A percentile compares a stretch with the other conserved stretches of the same genome.
Conservation (phyloP, 768 basidiomycete genomes). For the Panellus pusillus region DNA sequence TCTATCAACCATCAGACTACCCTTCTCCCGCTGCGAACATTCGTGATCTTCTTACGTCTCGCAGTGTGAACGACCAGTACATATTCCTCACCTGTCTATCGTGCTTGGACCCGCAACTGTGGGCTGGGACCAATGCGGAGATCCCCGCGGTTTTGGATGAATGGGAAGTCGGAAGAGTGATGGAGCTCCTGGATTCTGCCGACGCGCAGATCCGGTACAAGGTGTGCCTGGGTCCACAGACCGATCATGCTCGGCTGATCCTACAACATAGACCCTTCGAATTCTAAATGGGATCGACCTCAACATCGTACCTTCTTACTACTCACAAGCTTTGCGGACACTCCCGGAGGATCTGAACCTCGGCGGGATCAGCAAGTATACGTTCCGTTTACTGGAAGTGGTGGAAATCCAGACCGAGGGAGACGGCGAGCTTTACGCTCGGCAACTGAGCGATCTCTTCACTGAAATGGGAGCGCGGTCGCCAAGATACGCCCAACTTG, state of each 20-base stretch:
- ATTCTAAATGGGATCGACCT: constrained; percentile 60
- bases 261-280: constrained; percentile 52
- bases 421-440: constrained; percentile 62
- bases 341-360: constrained; percentile 34
- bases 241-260: constrained; percentile 10
- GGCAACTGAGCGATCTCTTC: constrained; percentile 45
- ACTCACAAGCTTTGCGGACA: constrained; percentile 41
- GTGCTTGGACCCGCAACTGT: constrained; percentile 54
- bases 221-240: constrained; percentile 38
- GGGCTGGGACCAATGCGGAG: constrained; percentile 64
- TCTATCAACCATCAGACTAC: constrained; percentile 26
- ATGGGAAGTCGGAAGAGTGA: constrained; percentile 72
- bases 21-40: constrained; percentile 46
- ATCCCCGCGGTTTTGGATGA: constrained; percentile 59
- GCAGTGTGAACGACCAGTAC: constrained; percentile 60
- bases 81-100: constrained; percentile 66
- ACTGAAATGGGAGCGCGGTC: constrained; percentile 36
- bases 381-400: constrained; percentile 55
- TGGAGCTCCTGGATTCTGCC: constrained; percentile 62
- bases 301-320: constrained; percentile 56
- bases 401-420: constrained; percentile 43
- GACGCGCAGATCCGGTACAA: constrained; percentile 59
- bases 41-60: constrained; percentile 57
- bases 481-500: constrained; percentile 31
- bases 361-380: constrained; percentile 41